Conservation (phyloP, 306 rosid species). For the Fagus sylvatica region DNA sequence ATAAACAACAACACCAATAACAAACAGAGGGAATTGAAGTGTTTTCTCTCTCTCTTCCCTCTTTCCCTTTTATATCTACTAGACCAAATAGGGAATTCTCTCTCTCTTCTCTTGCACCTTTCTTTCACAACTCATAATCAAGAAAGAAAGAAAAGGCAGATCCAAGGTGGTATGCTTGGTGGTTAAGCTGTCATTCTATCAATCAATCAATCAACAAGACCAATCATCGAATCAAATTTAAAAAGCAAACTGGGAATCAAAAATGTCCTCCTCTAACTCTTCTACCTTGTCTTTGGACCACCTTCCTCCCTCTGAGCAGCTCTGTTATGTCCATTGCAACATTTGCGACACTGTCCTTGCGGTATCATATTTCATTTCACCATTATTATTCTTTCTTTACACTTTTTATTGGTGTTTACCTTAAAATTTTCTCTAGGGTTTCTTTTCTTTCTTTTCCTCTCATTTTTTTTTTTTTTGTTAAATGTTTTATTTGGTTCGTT, state of each 20-base stretch:
- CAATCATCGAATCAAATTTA: constrained; percentile 72
- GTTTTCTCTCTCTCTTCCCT: constrained; percentile 15
- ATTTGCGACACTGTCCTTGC: constrained; percentile 97
- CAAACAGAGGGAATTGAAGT: constrained; percentile 24
- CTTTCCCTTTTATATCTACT: constrained; percentile 44
- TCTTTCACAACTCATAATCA: constrained; percentile 73
- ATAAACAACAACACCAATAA: constrained; percentile 42
- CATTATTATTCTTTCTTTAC: not conserved
- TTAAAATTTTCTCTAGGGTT: constrained; percentile 14
- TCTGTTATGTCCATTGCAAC: constrained; percentile 95
- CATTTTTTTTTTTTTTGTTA: not conserved
- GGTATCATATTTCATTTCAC: constrained; percentile 38
- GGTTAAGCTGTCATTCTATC: constrained; percentile 94
- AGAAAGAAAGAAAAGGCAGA: constrained; percentile 56
- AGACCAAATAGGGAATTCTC: constrained; percentile 44
- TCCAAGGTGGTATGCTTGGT: constrained; percentile 90
- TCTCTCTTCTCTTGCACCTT: constrained; percentile 45
- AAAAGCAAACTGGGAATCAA: constrained; percentile 32
- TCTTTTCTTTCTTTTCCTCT: not conserved
- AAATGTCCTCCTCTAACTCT: constrained; percentile 70
- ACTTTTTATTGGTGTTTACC: not conserved
- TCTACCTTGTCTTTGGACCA: constrained; percentile 79
- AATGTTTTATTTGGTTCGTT: not conserved
- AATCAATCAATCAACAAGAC: constrained; percentile 76
- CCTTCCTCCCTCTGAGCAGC: constrained; percentile 90